A percentile compares a stretch with the other conserved stretches of the same genome.
These are phyloP conservation scores for Kodamaea laetipori DNA, from an alignment of 805 yeast genomes.

Conservation along the genomic window DNA sequence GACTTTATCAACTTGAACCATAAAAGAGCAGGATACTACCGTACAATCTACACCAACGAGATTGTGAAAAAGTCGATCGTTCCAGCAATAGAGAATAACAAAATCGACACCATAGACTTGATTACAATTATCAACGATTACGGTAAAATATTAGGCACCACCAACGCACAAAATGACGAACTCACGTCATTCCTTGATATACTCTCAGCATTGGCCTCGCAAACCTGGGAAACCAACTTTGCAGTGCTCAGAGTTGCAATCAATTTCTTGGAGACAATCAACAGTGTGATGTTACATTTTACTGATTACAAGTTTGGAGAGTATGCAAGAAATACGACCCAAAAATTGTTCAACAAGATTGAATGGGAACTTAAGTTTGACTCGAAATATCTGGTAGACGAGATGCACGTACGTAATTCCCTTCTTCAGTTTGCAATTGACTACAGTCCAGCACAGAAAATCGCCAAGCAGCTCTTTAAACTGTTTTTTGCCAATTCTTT, in stretches of 20 bases:
- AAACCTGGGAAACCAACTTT: constrained; percentile 19
- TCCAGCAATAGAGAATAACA: constrained; percentile 15
- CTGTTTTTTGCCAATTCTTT: constrained; percentile 45
- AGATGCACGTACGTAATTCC: constrained; percentile 46
- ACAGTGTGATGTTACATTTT: constrained; percentile 34
- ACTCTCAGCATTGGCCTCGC: constrained; percentile 4
- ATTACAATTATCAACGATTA: constrained; percentile 42
- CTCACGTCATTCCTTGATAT: constrained; percentile 32
- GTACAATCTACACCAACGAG: constrained; percentile 14
- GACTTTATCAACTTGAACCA: constrained; percentile 45
- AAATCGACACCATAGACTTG: constrained; percentile 33
- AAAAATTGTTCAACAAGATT: constrained; percentile 24
- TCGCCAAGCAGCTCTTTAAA: constrained; percentile 49
- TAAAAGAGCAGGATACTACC: constrained; percentile 23
- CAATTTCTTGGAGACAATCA: constrained; percentile 34
- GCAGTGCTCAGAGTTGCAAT: constrained; percentile 40
- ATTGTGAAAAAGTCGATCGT: constrained; percentile 12
- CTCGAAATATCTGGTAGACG: constrained; percentile 27
- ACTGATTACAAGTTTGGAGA: constrained; percentile 26
- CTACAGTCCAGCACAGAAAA: constrained; percentile 25
- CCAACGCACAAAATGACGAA: constrained; percentile 21
- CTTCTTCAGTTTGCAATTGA: constrained; percentile 44
- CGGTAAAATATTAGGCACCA: constrained; percentile 38
- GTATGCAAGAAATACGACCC: constrained; percentile 24
- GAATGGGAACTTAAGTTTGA: constrained; percentile 30